These are phyloP conservation scores for Adansonia gregorii DNA, from an alignment of 441 rosid species.

Conservation along the genomic window DNA sequence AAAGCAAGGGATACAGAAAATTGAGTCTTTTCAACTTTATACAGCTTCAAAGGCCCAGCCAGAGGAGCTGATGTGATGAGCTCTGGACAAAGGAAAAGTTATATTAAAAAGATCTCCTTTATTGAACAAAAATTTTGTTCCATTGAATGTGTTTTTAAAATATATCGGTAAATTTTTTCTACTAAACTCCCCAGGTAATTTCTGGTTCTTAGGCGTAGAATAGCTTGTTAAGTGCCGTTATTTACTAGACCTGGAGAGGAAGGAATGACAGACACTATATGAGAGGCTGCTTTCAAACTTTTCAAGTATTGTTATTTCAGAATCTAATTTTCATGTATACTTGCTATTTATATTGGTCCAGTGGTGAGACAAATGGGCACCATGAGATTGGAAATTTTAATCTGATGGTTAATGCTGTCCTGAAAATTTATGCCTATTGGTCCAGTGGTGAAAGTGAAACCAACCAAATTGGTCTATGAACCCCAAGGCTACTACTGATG, in stretches of 20 bases:
- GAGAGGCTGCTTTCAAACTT: neutral
- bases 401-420: neutral
- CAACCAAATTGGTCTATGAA: neutral
- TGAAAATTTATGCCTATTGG: neutral
- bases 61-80: neutral
- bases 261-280: neutral
- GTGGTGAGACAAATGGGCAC: neutral
- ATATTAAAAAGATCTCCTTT: neutral
- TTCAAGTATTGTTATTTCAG: neutral
- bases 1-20: constrained; percentile 45
- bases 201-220: neutral
- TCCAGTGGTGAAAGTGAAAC: too few species aligned
- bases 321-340: constrained; percentile 4
- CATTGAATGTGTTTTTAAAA: neutral
- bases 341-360: too few species aligned
- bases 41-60: neutral
- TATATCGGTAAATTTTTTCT: neutral
- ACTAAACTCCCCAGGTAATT: neutral
- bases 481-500: neutral
- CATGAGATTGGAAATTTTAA: neutral
- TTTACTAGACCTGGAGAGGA: neutral
- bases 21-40: constrained; percentile 29
- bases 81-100: neutral
- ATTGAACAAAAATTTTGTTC: constrained; percentile 14
- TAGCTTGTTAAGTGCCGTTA: neutral